phyloP scores from a whole-genome alignment of 208 protist genomes.

The Leishmania major region DNA sequence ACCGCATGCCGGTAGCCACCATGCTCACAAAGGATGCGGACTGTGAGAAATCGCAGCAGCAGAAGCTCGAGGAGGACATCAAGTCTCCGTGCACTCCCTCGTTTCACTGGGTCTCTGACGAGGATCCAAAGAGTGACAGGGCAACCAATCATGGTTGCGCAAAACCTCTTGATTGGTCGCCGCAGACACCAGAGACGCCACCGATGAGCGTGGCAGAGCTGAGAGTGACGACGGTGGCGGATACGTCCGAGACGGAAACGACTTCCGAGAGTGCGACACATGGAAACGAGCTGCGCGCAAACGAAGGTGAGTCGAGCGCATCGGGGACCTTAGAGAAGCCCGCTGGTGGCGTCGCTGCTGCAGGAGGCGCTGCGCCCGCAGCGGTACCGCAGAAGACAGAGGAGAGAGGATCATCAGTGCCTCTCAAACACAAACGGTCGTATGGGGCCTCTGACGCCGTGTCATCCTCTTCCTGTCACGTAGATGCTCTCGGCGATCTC shows the following conservation, averaged over 20 bases:
- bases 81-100: constrained; percentile 25
- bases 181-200: constrained; percentile 30
- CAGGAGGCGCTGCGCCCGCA: neutral
- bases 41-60: neutral
- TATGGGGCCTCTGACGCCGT: neutral
- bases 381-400: neutral
- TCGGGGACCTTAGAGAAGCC: neutral
- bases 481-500: neutral
- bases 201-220: constrained; percentile 9
- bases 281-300: neutral
- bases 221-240: neutral
- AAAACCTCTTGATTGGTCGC: constrained; percentile 29
- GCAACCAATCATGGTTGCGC: neutral
- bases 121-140: neutral
- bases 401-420: neutral
- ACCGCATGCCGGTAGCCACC: neutral
- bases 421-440: neutral
- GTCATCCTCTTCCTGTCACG: neutral
- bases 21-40: neutral
- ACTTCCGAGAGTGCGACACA: neutral
- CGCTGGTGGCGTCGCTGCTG: neutral
- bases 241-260: neutral
- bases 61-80: neutral
- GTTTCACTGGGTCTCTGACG: constrained; percentile 2
- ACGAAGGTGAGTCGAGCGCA: neutral